These are phyloP conservation scores for Aspergillus aculeatinus DNA, from an alignment of 2,329 filamentous ascomycete genomes.

Conservation along the genomic window DNA sequence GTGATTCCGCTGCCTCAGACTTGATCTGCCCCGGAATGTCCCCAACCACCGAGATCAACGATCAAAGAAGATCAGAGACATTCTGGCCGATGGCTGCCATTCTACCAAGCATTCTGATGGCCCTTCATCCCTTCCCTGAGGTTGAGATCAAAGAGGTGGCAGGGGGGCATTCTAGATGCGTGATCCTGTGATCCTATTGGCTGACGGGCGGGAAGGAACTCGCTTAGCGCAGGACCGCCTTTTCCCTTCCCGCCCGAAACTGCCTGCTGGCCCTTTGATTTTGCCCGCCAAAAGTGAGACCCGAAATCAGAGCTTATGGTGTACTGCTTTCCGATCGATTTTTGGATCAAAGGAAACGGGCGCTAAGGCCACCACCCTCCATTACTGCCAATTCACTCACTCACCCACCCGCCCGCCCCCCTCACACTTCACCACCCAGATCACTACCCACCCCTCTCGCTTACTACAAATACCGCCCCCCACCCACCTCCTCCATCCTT, in stretches of 20 bases:
- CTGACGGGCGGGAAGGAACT: slow-evolving; percentile 18
- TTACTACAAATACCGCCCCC: slow-evolving; percentile 45
- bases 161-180: slow-evolving; percentile 29
- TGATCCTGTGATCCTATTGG: slow-evolving; percentile 44
- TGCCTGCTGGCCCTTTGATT: slow-evolving; percentile 20
- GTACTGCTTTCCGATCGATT: slow-evolving; percentile 34
- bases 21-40: slow-evolving; percentile 28
- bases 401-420: slow-evolving; percentile 21
- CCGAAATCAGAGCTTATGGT: slow-evolving; percentile 34
- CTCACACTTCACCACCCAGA: slow-evolving; percentile 29
- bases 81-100: slow-evolving; percentile 14
- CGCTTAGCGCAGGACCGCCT: slow-evolving; percentile 36
- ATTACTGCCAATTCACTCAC: slow-evolving; percentile 33
- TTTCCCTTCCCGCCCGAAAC: slow-evolving; percentile 6
- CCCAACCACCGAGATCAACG: slow-evolving; percentile 22
- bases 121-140: slow-evolving; percentile 19
- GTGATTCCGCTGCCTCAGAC: slow-evolving; percentile 23
- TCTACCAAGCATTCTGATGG: slow-evolving; percentile 18
- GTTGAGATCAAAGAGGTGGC: slow-evolving; percentile 37
- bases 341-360: slow-evolving; percentile 30
- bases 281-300: slow-evolving; percentile 26
- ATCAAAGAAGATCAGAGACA: slow-evolving; percentile 14
- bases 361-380: slow-evolving; percentile 29
- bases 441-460: slow-evolving; percentile 34
- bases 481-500: slow-evolving; percentile 40